These are phyloP conservation scores for Aphanomyces invadans DNA, from an alignment of 352 stramenopile species.

Conservation along the genomic window DNA sequence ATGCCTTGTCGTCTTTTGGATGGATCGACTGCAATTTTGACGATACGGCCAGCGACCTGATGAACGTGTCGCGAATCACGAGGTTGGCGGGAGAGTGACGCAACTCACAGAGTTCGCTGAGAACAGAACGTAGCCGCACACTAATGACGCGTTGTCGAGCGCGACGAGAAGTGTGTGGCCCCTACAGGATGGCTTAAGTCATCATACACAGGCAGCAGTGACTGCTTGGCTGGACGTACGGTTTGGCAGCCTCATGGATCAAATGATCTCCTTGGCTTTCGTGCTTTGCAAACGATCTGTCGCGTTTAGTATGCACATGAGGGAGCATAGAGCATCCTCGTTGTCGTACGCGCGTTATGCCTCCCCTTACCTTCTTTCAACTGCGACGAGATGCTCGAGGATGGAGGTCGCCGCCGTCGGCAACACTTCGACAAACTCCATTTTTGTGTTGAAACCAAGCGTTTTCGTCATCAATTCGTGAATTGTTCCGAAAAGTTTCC, in stretches of 20 bases:
- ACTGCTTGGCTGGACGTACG: background rate
- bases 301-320: background rate
- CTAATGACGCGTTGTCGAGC: slow-evolving; percentile 22
- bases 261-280: slow-evolving; percentile 35
- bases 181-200: slow-evolving; percentile 20
- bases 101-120: slow-evolving; percentile 26
- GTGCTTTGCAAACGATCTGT: slow-evolving; percentile 38
- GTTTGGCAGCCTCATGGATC: slow-evolving; percentile 30
- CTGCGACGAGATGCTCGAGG: background rate
- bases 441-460: background rate
- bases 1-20: slow-evolving; percentile 30
- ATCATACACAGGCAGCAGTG: background rate
- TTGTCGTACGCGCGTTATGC: too few relatives aligned
- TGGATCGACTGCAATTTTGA: slow-evolving; percentile 41
- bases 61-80: background rate
- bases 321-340: background rate
- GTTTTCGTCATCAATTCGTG: too few relatives aligned
- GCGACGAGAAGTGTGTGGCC: slow-evolving; percentile 39
- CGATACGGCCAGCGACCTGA: slow-evolving; percentile 36
- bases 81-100: background rate
- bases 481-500: too few relatives aligned
- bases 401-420: background rate
- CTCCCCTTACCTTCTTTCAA: slow-evolving; percentile 13
- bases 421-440: background rate
- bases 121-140: slow-evolving; percentile 42